Base-by-base conservation (phyloP, 345 rosid genomes). In the Dimocarpus longan region DNA sequence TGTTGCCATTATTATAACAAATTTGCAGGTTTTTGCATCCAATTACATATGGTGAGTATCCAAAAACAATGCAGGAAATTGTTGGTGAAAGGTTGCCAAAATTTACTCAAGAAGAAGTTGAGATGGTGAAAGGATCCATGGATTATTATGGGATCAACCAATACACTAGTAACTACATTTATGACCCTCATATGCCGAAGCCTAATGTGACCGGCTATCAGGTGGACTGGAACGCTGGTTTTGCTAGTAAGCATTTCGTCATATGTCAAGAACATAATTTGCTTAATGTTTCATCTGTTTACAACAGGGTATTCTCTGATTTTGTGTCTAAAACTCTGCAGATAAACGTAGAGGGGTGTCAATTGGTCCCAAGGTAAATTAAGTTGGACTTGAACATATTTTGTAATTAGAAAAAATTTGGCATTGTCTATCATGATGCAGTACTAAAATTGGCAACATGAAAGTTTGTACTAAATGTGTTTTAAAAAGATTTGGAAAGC, bases 1-100 rank as follows among this genome's bases (percentile, higher is more conserved):
- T 42, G 24, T 24, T 5, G 52, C 8, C 37, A 32, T 32, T 32
- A 32, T 32, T 32, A 46, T 46, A 0, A 46, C 8, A 5, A 13
- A 57, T 60, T 12, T 8, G 2, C 22, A 92, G 93, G 95, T 89
- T 90, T 78, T 44, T 92, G 37, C 90, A 90, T 70, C 96, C 95
- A 42, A 73, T 92, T 42, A 87, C 87, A 1, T 90, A 90, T 4
- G 96, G 96, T 5, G 93, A 90, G 59, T 92, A 92, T 70, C 96
- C 96, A 0, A 88, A 74, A 83, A 86, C 88, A 19, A 87, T 92
- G 88, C 91, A 86, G 70, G 76, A 87, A 18, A 86, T 82, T 26
- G 85, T 90, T 2, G 86, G 80, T 10, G 79, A 83, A 1, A 84
- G 97, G 70, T 76, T 92, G 37, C 97, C 94, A 10, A 83, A 87